Evolutionary conservation across 2,329 filamentous ascomycete species (phyloP), one percentile per base, ranked within the genome.

Genomic region (Neonectria coccinea): DNA sequence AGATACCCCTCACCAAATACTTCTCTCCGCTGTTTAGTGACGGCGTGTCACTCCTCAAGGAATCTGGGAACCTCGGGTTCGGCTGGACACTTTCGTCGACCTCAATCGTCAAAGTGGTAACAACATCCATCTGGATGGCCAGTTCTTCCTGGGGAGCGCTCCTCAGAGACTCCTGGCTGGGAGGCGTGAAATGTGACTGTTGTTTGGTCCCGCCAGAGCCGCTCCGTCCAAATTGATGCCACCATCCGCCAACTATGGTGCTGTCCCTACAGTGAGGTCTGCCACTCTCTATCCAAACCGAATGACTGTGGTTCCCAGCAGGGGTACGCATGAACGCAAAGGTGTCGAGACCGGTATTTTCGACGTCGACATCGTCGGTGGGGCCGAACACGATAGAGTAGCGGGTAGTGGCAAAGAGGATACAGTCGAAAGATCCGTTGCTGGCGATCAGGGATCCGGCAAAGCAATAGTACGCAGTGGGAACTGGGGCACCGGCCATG

Each of bases 391-490:
- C 79, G 59, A 87, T 86, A 41, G 81, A 77, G 18, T 82, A 79
- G 12, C 85, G 78, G 1, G 84, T 86, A 6, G 79, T 82, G 6
- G 83, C 81, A 69, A 87, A 88, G 5, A 88, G 74, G 0, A 84
- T 64, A 6, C 86, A 84, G 67, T 88, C 85, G 12, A 88, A 76
- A 78, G 82, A 85, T 14, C 85, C 85, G 60, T 86, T 86, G 42
- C 80, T 83, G 1, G 84, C 83, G 48, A 89, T 86, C 72, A 90
- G 82, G 2, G 81, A 80, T 2, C 87, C 88, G 0, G 87, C 85
- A 25, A 88, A 81, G 75, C 84, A 85, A 75, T 87, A 89, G 74
- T 86, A 89, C 0, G 74, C 77, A 1, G 87, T 77, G 0, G 85
- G 82, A 5, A 88, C 80, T 0, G 79, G 61, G 18, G 79, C 76